Conservation (phyloP, 345 rosid species). For the Aethionema arabicum region DNA sequence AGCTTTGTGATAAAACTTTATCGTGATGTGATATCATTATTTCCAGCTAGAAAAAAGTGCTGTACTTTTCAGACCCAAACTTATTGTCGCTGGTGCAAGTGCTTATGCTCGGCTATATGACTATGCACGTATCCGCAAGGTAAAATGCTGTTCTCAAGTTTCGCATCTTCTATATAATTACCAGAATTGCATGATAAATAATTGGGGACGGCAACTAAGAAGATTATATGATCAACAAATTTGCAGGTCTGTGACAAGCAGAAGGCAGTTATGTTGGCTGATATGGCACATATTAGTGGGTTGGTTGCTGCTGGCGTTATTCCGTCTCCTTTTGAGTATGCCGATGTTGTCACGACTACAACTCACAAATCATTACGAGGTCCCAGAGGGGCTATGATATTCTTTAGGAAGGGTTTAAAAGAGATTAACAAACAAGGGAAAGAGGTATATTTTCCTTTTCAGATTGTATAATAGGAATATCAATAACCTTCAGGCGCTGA, state of each 20-base stretch:
- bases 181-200: background rate
- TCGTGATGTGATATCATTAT: constrained; percentile 26
- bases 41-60: constrained; percentile 86
- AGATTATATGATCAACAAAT: constrained; percentile 17
- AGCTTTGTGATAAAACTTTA: background rate
- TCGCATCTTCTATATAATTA: constrained; percentile 4
- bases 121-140: constrained; percentile 91
- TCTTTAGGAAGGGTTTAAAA: constrained; percentile 90
- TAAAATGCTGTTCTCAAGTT: constrained; percentile 34
- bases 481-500: background rate
- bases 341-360: constrained; percentile 92
- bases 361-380: constrained; percentile 99
- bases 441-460: constrained; percentile 48
- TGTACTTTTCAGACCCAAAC: constrained; percentile 84
- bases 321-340: constrained; percentile 96
- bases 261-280: constrained; percentile 81
- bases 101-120: constrained; percentile 96
- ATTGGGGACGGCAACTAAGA: background rate
- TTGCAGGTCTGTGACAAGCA: constrained; percentile 95
- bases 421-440: constrained; percentile 82
- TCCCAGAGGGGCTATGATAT: constrained; percentile 98
- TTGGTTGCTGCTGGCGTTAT: constrained; percentile 94
- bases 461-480: constrained; percentile 1
- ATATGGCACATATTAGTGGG: constrained; percentile 98
- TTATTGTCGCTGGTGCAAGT: constrained; percentile 96